Base-by-base conservation (phyloP, 495 filamentous ascomycete genomes). In the Annulohypoxylon stygium region DNA sequence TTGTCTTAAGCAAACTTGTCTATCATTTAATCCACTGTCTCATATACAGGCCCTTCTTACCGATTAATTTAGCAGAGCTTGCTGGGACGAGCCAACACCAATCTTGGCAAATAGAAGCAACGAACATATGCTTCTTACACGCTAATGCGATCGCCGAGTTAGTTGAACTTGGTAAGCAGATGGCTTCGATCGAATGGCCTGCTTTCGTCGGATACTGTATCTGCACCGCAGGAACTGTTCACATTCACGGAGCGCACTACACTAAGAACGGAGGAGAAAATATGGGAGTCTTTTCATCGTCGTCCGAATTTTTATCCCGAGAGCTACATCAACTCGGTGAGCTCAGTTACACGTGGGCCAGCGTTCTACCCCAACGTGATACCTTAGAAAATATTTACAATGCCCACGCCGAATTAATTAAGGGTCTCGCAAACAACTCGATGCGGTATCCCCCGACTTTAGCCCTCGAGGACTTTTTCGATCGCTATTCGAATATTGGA, bases 61-160 rank as follows among this genome's bases (percentile, higher is more conserved):
- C 93, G 1, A 91, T 97, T 45, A 92, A 95, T 80, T 84, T 95
- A 8, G 87, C 90, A 20, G 93, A 95, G 71, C 84, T 95, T 7
- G 87, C 91, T 39, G 92, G 91, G 18, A 90, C 88, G 0, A 91
- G 92, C 0, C 93, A 95, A 75, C 92, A 97, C 70, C 93, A 95
- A 76, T 93, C 92, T 37, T 97, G 93, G 93, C 93, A 95, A 78
- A 95, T 95, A 59, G 92, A 94, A 74, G 91, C 93, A 0, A 95
- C 93, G 0, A 93, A 94, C 67, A 86, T 94, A 59, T 95, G 93
- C 78, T 95, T 97, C 78, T 85, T 92, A 14, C 93, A 97, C 71
- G 92, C 93, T 8, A 97, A 95, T 78, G 92, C 93, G 0, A 93
- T 97, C 58, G 90, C 91, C 4, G 93, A 95, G 71, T 83, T 97